phyloP scores from a whole-genome alignment of 768 basidiomycete species.

The Sarcodon sp. region DNA sequence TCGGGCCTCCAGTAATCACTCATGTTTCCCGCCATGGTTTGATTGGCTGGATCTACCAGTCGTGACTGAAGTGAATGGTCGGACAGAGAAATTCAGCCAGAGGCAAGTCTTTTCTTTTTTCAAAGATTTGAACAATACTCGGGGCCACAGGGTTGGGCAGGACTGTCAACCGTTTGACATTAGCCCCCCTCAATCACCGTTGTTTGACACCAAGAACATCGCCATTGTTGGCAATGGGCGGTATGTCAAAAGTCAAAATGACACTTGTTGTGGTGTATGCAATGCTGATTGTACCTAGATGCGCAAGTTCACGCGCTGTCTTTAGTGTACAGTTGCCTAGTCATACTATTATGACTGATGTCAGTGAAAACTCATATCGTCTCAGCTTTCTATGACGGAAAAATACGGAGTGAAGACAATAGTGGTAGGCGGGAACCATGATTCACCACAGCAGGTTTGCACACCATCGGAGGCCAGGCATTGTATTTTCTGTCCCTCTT shows the following conservation, averaged over 20 bases:
- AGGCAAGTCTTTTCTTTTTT: slow-evolving; percentile 6
- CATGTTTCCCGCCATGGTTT: slow-evolving; percentile 23
- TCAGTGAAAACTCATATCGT: too few species aligned
- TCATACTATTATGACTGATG: background rate
- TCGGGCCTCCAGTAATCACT: slow-evolving; percentile 35
- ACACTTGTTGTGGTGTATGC: slow-evolving; percentile 20
- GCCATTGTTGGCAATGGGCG: slow-evolving; percentile 47
- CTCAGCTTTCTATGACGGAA: slow-evolving; percentile 47
- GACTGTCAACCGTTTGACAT: slow-evolving; percentile 21
- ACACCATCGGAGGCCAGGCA: slow-evolving; percentile 51
- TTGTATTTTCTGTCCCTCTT: too few species aligned
- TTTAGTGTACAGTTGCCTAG: slow-evolving; percentile 14
- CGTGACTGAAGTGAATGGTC: slow-evolving; percentile 30
- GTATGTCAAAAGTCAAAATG: slow-evolving; percentile 11
- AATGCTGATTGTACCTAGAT: slow-evolving; percentile 15
- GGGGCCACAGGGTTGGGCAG: slow-evolving; percentile 15
- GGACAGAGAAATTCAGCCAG: slow-evolving; percentile 36
- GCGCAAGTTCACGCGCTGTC: slow-evolving; percentile 15
- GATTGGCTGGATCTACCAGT: slow-evolving; percentile 36
- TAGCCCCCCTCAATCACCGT: slow-evolving; percentile 24
- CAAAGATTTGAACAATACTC: background rate
- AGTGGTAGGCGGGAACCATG: slow-evolving; percentile 41
- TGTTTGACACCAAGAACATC: slow-evolving; percentile 37
- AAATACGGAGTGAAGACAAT: slow-evolving; percentile 41
- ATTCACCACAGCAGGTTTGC: slow-evolving; percentile 39